Evolutionary conservation across 176 grass and related monocot genomes (phyloP), one percentile per base, ranked within the genome.

Genomic region (Cenchrus purpureus): DNA sequence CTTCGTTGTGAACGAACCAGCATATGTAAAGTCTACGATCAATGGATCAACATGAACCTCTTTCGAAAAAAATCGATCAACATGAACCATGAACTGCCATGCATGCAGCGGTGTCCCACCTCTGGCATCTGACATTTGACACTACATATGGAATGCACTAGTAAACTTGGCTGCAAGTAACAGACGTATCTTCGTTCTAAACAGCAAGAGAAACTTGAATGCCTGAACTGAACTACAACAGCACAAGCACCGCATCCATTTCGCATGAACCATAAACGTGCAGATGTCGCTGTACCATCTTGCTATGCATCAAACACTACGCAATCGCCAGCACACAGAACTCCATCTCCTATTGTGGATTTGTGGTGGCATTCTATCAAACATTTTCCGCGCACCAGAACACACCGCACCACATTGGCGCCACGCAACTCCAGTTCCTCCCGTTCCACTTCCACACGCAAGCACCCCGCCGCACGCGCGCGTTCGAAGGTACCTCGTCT

Each of bases 261-360:
- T 61, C 12, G 37, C 79, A 73, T 77, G 65, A 86, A 89, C 83
- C 34, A 65, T 37, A 77, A 67, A 54, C 45, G 71, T 65, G 14
- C 25, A 66, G 43, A 74, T 88, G 58, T 58, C 49, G 37, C 50
- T 9, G 53, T 2, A 20, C 64, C 74, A 73, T 53, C 66, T 57
- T 8, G 43, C 29, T 54, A 15, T 37, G 45, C 29, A 77, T n/a
- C 49, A 11, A 73, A 57, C 53, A 64, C 80, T 17, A 19, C 3
- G 16, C 34, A 50, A 84, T 32, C 55, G n/a, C 32, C 16, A 64
- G 28, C 12, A 79, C 34, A 79, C 58, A 16, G 54, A 71, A 32
- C 46, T 28, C 25, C 67, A 50, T 10, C 13, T 7, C 12, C 40
- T 14, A 40, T 10, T 11, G 66, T 25, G 25, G 25, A 25, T 25